Base-by-base conservation (phyloP, 2,329 filamentous ascomycete species). In the Trichoderma aggressivum region DNA sequence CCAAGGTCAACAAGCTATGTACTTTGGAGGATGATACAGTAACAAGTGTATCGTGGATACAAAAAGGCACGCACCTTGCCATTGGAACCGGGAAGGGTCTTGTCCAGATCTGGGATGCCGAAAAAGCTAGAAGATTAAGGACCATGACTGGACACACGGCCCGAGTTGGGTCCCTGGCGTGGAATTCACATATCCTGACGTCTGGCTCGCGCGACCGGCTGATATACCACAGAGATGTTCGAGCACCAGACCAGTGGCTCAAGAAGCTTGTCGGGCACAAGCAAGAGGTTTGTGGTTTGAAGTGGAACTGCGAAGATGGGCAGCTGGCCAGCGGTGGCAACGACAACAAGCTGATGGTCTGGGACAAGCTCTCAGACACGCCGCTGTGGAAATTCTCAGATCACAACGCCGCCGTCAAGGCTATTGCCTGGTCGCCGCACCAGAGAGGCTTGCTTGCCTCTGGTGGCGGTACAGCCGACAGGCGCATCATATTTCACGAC, bases 301-400 rank as follows among this genome's bases (percentile, higher is more conserved):
- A 94, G 77, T 99, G 96, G 96, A 99, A 99, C 77, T 93, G 92
- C 71, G 94, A 98, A 76, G 95, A 98, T 77, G 93, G 94, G 6
- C 96, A 99, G 80, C 87, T 99, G 30, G 96, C 96, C 14, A 97
- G 93, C 70, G 96, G 96, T 63, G 96, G 96, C 7, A 99, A 99
- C 81, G 96, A 99, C 84, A 99, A 99, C 84, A 98, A 98, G 80
- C 86, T 99, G 59, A 96, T 98, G 88, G 94, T 99, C 28, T 99
- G 96, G 96, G 96, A 99, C 77, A 97, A 97, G 79, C 87, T 98
- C 71, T 93, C 91, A n/a, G 92, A 97, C 76, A 93, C 94, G 8
- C 96, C 96, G 1, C 86, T 97, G 3, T 97, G 93, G 86, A 97
- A 97, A 76, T 98, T 97, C 81, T 92, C 92, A 21, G 94, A 98